Evolutionary conservation across 306 rosid species (phyloP).

Genomic region (Vigna hirtella): DNA sequence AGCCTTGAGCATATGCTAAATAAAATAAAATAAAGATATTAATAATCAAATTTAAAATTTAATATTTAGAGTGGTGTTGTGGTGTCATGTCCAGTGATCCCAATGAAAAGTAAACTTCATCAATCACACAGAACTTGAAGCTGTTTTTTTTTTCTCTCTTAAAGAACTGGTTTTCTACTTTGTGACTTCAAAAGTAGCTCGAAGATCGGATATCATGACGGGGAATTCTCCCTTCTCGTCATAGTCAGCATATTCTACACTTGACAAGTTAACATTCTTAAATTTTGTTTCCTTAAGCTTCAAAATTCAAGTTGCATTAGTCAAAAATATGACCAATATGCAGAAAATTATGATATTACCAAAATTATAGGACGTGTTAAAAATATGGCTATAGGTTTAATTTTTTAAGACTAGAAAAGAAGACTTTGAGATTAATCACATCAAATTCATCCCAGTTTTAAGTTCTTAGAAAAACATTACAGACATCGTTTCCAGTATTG

Average conservation of each 20-base stretch:
- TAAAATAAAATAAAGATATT: background rate
- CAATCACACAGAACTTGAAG: slow-evolving; percentile 35
- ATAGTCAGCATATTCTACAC: slow-evolving; percentile 75
- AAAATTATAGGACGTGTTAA: background rate
- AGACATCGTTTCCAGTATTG: slow-evolving; percentile 8
- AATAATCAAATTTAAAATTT: background rate
- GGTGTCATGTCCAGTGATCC: too few species aligned
- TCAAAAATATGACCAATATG: slow-evolving; percentile 1
- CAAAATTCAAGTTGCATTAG: slow-evolving; percentile 32
- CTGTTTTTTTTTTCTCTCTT: background rate
- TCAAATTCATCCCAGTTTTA: background rate
- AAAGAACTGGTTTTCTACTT: slow-evolving; percentile 46
- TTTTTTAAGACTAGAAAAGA: background rate
- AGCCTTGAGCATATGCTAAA: too few species aligned
- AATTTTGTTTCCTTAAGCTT: slow-evolving; percentile 79
- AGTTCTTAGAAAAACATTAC: slow-evolving; percentile 11
- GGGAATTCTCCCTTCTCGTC: slow-evolving; percentile 92
- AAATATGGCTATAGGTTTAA: background rate
- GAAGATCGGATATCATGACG: slow-evolving; percentile 75
- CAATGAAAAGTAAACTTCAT: background rate
- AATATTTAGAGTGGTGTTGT: too few species aligned
- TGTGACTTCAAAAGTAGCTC: slow-evolving; percentile 70
- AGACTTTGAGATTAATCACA: background rate
- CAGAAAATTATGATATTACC: background rate
- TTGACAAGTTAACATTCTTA: slow-evolving; percentile 78